Evolutionary conservation across 202 grass and related monocot genomes (phyloP).

Genomic region (Zizania palustris): DNA sequence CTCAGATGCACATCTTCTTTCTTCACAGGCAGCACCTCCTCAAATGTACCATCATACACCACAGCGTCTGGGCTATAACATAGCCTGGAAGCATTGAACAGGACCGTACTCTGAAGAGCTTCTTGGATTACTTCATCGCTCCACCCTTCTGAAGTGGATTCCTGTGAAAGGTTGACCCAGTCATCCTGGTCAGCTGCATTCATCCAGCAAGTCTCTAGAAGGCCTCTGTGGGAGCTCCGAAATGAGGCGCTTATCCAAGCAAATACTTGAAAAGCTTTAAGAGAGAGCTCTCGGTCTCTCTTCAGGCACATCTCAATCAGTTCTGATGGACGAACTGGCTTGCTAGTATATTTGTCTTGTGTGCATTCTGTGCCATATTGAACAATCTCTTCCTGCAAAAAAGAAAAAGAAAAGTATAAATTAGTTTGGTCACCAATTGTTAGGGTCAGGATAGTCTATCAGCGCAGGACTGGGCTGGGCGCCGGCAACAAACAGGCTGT

Average conservation of each 20-base stretch:
- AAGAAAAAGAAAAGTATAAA: background rate
- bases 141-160: constrained; percentile 73
- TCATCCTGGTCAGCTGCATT: constrained; percentile 82
- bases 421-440: background rate
- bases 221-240: constrained; percentile 70
- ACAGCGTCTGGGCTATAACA: constrained; percentile 66
- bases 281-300: constrained; percentile 59
- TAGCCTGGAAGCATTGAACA: constrained; percentile 69
- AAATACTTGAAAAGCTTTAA: constrained; percentile 97
- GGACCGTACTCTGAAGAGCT: constrained; percentile 56
- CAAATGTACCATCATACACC: constrained; percentile 64
- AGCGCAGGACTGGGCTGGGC: too few species aligned
- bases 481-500: too few species aligned
- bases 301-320: constrained; percentile 86
- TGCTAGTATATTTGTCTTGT: constrained; percentile 43
- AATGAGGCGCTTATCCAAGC: constrained; percentile 83
- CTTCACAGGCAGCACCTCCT: constrained; percentile 76
- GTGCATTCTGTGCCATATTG: constrained; percentile 44
- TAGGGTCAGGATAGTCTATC: too few species aligned
- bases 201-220: constrained; percentile 85
- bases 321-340: constrained; percentile 65
- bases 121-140: constrained; percentile 67
- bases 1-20: constrained; percentile 55
- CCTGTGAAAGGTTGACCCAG: constrained; percentile 66
- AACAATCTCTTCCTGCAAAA: constrained; percentile 88